phyloP scores from a whole-genome alignment of 345 rosid genomes.

The Salix caprea region DNA sequence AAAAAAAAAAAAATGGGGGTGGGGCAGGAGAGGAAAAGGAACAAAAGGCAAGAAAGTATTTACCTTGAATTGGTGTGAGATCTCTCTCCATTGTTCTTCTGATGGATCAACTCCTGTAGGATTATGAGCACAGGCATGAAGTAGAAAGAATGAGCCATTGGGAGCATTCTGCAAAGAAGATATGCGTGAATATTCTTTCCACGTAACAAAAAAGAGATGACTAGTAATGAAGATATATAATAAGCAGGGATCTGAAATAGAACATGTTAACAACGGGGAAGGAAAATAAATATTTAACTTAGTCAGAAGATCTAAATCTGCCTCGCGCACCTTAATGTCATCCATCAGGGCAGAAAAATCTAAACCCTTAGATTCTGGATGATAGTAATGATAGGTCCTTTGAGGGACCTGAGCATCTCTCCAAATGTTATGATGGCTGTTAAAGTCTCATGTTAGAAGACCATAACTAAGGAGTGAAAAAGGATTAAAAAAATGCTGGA shows the following conservation, averaged over 20 bases:
- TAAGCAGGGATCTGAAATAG: background rate
- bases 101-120: slow-evolving; percentile 98
- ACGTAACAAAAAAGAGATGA: background rate
- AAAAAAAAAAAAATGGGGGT: background rate
- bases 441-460: slow-evolving; percentile 18
- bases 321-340: slow-evolving; percentile 61
- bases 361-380: slow-evolving; percentile 76
- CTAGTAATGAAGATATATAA: background rate
- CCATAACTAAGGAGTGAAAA: background rate
- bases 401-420: slow-evolving; percentile 89
- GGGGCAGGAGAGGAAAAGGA: background rate
- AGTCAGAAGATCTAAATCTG: background rate
- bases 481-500: background rate
- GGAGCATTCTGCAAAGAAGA: slow-evolving; percentile 65
- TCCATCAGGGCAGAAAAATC: slow-evolving; percentile 83
- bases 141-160: slow-evolving; percentile 82
- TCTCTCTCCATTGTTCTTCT: slow-evolving; percentile 93
- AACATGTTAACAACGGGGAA: background rate
- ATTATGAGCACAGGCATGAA: slow-evolving; percentile 90
- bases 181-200: background rate
- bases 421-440: slow-evolving; percentile 98
- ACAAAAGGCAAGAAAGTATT: background rate
- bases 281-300: background rate
- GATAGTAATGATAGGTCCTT: slow-evolving; percentile 79
- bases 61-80: slow-evolving; percentile 81